These are phyloP conservation scores for Paramecium tetraurelia DNA, from an alignment of 73 alveolate species.

Conservation along the genomic window DNA sequence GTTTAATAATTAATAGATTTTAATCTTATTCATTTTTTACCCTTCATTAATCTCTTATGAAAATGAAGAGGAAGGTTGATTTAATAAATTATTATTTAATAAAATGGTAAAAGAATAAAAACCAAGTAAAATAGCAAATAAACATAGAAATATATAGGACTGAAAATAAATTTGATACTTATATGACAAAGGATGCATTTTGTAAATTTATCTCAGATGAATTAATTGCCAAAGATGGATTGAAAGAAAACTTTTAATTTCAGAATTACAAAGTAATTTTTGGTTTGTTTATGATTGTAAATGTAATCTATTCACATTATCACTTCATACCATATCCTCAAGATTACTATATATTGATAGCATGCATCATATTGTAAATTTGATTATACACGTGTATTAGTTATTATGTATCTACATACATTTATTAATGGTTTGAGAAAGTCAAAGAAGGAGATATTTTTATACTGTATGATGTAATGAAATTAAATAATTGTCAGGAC, in stretches of 20 bases:
- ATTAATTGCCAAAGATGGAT: neutral
- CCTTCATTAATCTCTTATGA: neutral
- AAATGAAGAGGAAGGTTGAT: neutral
- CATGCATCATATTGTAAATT: slow-evolving; percentile 24
- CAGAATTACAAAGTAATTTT: neutral
- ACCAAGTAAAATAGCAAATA: neutral
- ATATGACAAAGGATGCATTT: slow-evolving; percentile 33
- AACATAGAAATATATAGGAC: slow-evolving; percentile 6
- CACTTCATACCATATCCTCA: slow-evolving; percentile 39
- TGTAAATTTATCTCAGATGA: slow-evolving; percentile 4
- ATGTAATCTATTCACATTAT: slow-evolving; percentile 30
- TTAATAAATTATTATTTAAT: neutral
- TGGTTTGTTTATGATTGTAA: slow-evolving; percentile 1
- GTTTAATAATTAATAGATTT: neutral
- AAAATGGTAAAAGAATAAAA: neutral
- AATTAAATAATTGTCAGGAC: neutral
- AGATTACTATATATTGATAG: slow-evolving; percentile 18
- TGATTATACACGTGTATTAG: neutral
- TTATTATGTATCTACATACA: slow-evolving; percentile 30
- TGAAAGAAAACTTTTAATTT: slow-evolving; percentile 21
- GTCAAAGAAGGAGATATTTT: slow-evolving; percentile 29
- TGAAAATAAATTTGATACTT: slow-evolving; percentile 40
- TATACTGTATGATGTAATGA: neutral
- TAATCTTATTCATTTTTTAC: too few species aligned
- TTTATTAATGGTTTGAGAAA: slow-evolving; percentile 4